A percentile compares a stretch with the other conserved stretches of the same genome.
phyloP scores from a whole-genome alignment of 2,329 filamentous ascomycete genomes.

The Coleophoma cylindrospora region DNA sequence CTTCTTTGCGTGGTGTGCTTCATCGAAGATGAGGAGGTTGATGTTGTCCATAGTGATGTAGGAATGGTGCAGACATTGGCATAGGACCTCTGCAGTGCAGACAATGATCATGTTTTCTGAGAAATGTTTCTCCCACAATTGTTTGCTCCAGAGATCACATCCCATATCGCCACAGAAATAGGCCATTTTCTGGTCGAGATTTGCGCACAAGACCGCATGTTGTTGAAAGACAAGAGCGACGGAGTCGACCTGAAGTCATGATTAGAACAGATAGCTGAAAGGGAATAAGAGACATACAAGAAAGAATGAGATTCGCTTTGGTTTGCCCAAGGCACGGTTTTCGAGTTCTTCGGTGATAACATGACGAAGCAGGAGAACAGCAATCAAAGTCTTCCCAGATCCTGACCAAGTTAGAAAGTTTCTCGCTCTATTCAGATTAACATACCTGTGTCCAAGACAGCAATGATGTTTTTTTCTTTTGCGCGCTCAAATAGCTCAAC shows the following conservation, averaged over 20 bases:
- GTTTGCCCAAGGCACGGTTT: constrained; percentile 52
- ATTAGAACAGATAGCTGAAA: constrained; percentile 3
- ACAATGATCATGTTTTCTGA: constrained; percentile 76
- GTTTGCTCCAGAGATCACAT: constrained; percentile 52
- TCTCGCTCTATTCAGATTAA: not conserved
- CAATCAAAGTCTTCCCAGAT: constrained; percentile 94
- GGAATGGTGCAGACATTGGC: constrained; percentile 71
- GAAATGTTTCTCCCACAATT: constrained; percentile 54
- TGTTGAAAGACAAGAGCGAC: constrained; percentile 91
- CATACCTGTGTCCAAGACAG: constrained; percentile 83
- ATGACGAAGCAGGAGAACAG: constrained; percentile 76
- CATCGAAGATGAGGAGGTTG: constrained; percentile 90
- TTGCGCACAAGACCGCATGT: constrained; percentile 72
- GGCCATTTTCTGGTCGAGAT: constrained; percentile 70
- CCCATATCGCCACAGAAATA: constrained; percentile 70
- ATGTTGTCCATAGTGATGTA: constrained; percentile 79
- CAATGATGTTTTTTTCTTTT: constrained; percentile 80
- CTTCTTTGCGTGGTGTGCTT: constrained; percentile 94
- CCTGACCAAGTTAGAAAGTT: constrained; percentile 38
- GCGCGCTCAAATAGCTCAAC: constrained; percentile 85
- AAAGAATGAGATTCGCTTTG: constrained; percentile 74
- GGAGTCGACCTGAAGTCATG: constrained; percentile 60
- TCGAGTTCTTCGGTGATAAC: constrained; percentile 74
- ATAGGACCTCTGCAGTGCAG: constrained; percentile 84
- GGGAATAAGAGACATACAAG: constrained; percentile 43